These are phyloP conservation scores for Colletotrichum sp. DNA, from an alignment of 2,329 filamentous ascomycete species.

Conservation along the genomic window DNA sequence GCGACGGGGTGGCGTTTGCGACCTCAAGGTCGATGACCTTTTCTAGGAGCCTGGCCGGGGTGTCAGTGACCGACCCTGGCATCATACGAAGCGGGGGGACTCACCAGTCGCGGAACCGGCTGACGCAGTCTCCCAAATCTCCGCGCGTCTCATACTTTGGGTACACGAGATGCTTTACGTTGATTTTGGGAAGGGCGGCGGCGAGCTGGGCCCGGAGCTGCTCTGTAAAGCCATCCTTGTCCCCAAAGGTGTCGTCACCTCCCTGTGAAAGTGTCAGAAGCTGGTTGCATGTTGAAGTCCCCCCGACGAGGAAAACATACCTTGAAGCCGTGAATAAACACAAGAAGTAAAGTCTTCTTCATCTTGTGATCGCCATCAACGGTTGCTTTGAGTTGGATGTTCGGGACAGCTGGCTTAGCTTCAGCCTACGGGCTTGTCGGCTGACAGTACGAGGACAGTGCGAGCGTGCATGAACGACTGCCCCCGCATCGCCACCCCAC, in stretches of 20 bases:
- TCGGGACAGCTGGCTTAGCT: background rate
- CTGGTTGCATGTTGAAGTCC: background rate
- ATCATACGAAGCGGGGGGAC: conserved; percentile 19
- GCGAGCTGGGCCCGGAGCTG: conserved; percentile 71
- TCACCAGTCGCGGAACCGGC: conserved; percentile 77
- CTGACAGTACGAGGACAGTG: background rate
- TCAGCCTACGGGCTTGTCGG: background rate
- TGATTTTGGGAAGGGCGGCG: conserved; percentile 70
- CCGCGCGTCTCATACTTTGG: conserved; percentile 84
- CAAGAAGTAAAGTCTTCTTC: conserved; percentile 81
- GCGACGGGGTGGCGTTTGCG: conserved; percentile 76
- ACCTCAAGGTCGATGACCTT: conserved; percentile 96
- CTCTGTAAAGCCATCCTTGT: conserved; percentile 69
- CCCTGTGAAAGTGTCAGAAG: conserved; percentile 52
- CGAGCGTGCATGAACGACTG: background rate
- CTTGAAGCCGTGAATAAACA: conserved; percentile 92
- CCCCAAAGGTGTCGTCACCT: conserved; percentile 77
- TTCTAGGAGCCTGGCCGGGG: conserved; percentile 73
- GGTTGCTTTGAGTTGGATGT: background rate
- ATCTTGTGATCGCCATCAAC: conserved; percentile 49
- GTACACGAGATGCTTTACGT: conserved; percentile 74
- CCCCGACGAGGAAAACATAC: conserved; percentile 36
- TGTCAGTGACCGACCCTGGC: background rate
- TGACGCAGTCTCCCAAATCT: conserved; percentile 73
- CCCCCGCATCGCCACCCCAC: conserved; percentile 15